A percentile compares a stretch with the other conserved stretches of the same genome.
phyloP scores from a whole-genome alignment of 257 asterid species.

The Eucommia ulmoides region DNA sequence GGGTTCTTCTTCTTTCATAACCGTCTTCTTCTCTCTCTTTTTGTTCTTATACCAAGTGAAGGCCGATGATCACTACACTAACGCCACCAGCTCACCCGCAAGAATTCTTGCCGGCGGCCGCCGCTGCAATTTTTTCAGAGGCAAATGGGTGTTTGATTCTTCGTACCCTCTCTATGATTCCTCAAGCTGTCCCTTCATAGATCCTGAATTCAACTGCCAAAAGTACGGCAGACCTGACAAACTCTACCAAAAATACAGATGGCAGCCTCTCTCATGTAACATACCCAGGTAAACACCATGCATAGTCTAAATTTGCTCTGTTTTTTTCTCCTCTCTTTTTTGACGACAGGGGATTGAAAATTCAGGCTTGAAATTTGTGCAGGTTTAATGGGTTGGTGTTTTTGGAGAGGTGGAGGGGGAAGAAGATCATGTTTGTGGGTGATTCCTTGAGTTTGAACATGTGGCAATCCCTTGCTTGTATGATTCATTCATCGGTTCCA shows the following conservation, averaged over 20 bases:
- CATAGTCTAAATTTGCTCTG: too few species aligned
- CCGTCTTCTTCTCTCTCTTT: too few species aligned
- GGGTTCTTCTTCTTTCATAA: too few species aligned
- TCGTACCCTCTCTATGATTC: constrained; percentile 33
- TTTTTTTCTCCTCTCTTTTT: too few species aligned
- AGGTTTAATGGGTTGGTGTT: neutral
- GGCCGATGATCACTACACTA: too few species aligned
- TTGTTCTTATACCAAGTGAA: too few species aligned
- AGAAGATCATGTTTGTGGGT: neutral
- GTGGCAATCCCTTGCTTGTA: neutral
- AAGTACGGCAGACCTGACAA: constrained; percentile 49
- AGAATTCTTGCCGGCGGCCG: too few species aligned
- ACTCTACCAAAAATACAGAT: constrained; percentile 29
- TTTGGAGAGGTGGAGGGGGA: neutral
- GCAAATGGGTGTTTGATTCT: constrained; percentile 36
- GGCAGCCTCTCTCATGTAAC: constrained; percentile 47
- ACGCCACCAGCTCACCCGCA: too few species aligned
- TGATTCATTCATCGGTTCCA: neutral
- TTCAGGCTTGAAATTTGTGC: too few species aligned
- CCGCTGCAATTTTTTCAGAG: constrained; percentile 45
- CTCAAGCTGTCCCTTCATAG: constrained; percentile 31
- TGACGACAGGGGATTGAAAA: too few species aligned
- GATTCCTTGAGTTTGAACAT: neutral
- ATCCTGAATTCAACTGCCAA: constrained; percentile 38
- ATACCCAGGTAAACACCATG: constrained; percentile 25